Base-by-base conservation (phyloP, 1,284 basidiomycete species). In the Tylopilus sp. region DNA sequence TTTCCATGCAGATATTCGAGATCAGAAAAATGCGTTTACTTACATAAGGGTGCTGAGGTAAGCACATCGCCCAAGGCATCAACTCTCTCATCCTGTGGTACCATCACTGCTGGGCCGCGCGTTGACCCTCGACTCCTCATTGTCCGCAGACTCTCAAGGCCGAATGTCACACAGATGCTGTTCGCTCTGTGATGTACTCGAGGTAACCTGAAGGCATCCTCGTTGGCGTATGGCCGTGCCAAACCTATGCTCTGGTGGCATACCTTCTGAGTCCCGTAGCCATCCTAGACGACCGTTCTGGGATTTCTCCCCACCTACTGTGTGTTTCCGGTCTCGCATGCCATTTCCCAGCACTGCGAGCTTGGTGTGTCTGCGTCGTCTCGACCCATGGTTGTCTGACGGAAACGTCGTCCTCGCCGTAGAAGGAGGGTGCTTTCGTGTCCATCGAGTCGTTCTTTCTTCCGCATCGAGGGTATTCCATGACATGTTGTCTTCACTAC, bases 361-460 rank as follows among this genome's bases (percentile, higher is more conserved):
- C 35, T 12, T 45, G 38, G 46, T 55, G 43, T 48, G 59, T 30
- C 46, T 29, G 10, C 51, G 58, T 33, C 58, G 54, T 42, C 52
- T 64, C 38, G 60, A 65, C 36, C 60, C 60, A 7, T 63, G 60
- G 60, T 44, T 64, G 35, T 41, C 46, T 23, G 60, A 63, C 49
- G 63, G 60, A 41, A 63, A 63, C 49, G 35, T 63, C 50, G 46
- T 63, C 44, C 59, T 62, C 25, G 49, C 54, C 34, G 59, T 52
- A 3, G 54, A 65, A 47, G 53, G 43, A 28, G 52, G 39, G 9
- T 54, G 16, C 51, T 63, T 63, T 28, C 63, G 60, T 2, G 57
- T 65, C 10, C 63, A 63, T 33, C 39, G 53, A 15, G 37, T 52
- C 9, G 54, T 63, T n/a, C 56, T 65, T 33, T 60, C 61, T 39